Evolutionary conservation across 345 rosid species (phyloP), one percentile per base, ranked within the genome.

Genomic region (Eucalyptus cloeziana): DNA sequence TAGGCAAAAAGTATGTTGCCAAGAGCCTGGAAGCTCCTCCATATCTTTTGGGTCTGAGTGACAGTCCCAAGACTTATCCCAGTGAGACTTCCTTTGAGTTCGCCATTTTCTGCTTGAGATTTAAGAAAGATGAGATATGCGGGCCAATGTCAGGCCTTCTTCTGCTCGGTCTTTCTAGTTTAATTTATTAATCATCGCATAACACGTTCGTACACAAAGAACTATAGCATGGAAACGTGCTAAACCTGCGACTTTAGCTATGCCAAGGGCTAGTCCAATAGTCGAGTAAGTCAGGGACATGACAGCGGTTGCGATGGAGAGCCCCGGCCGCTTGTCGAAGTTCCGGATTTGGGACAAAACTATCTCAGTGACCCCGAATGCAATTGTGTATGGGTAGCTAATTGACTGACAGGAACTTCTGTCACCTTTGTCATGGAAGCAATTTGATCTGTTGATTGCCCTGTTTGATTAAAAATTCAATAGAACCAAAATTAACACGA

Each of bases 271-370:
- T 11, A 97, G 95, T 76, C 99, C 99, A 86, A 97, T 95, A 24
- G 95, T 86, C 10, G 99, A 96, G 95, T 96, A 96, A 86, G 99
- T 95, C 91, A 96, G 96, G n/a, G 99, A 96, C 99, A 97, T 97
- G 87, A 95, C 94, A 10, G 99, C 98, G 15, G 97, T 98, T 8
- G 94, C 93, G 69, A 95, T 93, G 62, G 99, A 96, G 89, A 96
- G 95, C 99, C 97, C 93, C 95, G 95, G 94, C 54, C 95, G 90
- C 91, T 95, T 97, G 88, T 95, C 96, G 89, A 96, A 96, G 79
- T 94, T 96, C 45, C 96, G 96, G 88, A 96, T 96, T 88, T 96
- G 99, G 24, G 99, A 96, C 89, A 94, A 87, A n/a, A 96, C 5
- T 44, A 96, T 92, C 86, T 96, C 91, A 5, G 87, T 56, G 16